phyloP scores from a whole-genome alignment of 2,329 filamentous ascomycete genomes.

The Magnaporthales sp. region DNA sequence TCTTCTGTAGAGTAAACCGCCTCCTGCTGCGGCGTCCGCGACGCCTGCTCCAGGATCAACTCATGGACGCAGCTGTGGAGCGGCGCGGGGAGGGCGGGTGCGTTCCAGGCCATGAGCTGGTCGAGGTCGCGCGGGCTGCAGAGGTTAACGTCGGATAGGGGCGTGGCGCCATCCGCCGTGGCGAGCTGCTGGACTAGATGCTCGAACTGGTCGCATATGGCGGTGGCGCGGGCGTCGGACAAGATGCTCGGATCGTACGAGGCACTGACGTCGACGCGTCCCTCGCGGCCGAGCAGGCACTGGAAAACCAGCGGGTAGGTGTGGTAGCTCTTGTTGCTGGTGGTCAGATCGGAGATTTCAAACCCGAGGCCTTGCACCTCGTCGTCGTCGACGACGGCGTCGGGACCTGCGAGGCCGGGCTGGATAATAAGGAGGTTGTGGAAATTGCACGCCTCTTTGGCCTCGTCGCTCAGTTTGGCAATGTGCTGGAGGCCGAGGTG shows the following conservation, averaged over 20 bases:
- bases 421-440: neutral
- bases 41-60: neutral
- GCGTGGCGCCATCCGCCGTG: neutral
- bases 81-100: neutral
- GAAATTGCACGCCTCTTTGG: neutral
- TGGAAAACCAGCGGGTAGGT: neutral
- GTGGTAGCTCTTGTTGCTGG: neutral
- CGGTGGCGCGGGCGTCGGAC: neutral
- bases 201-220: neutral
- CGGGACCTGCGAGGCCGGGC: neutral
- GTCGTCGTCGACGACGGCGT: neutral
- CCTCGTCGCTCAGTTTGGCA: neutral
- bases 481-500: constrained; percentile 1
- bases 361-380: neutral
- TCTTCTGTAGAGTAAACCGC: neutral
- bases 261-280: neutral
- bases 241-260: neutral
- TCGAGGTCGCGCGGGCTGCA: neutral
- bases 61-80: neutral
- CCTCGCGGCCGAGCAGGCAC: neutral
- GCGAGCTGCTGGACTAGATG: neutral
- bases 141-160: neutral
- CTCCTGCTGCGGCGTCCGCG: neutral
- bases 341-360: neutral
- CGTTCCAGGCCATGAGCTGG: neutral